Percentiles rank a stretch among this genome's conserved stretches.
phyloP scores from a whole-genome alignment of 345 rosid genomes.

The Rhizophora mangle region DNA sequence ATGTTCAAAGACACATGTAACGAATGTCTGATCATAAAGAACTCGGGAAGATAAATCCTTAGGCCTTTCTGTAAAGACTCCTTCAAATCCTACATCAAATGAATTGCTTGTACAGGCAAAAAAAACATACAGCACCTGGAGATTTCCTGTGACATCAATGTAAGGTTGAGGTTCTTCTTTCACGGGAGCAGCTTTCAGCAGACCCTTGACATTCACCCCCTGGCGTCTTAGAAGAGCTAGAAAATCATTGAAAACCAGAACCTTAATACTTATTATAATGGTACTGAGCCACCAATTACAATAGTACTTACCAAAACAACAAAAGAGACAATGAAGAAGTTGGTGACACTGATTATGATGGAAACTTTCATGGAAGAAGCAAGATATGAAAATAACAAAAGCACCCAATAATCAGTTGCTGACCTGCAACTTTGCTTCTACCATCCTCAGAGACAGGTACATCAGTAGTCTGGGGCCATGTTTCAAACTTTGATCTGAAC shows the following conservation, averaged over 20 bases:
- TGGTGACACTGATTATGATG: background rate
- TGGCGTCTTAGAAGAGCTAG: constrained; percentile 86
- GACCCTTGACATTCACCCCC: constrained; percentile 90
- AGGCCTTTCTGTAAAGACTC: too few species aligned
- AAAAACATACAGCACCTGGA: constrained; percentile 54
- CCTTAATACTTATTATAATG: constrained; percentile 7
- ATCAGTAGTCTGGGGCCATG: constrained; percentile 71
- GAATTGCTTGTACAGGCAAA: background rate
- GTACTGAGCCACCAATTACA: background rate
- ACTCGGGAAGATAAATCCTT: too few species aligned
- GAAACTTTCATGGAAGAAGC: constrained; percentile 5
- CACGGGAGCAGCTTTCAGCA: constrained; percentile 72
- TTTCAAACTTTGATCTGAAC: constrained; percentile 83
- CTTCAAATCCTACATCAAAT: background rate
- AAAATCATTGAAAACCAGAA: constrained; percentile 20
- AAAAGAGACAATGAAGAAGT: background rate
- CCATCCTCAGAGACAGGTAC: constrained; percentile 87
- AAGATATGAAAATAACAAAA: constrained; percentile 2
- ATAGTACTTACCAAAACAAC: background rate
- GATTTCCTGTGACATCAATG: constrained; percentile 92
- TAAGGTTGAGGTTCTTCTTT: constrained; percentile 81
- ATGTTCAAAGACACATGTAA: background rate
- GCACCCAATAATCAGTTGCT: constrained; percentile 18
- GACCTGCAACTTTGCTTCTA: constrained; percentile 99
- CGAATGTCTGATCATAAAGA: background rate